A percentile compares a stretch with the other conserved stretches of the same genome.
Evolutionary conservation across 805 yeast species (phyloP).

Genomic region (Saturnispora diversa): DNA sequence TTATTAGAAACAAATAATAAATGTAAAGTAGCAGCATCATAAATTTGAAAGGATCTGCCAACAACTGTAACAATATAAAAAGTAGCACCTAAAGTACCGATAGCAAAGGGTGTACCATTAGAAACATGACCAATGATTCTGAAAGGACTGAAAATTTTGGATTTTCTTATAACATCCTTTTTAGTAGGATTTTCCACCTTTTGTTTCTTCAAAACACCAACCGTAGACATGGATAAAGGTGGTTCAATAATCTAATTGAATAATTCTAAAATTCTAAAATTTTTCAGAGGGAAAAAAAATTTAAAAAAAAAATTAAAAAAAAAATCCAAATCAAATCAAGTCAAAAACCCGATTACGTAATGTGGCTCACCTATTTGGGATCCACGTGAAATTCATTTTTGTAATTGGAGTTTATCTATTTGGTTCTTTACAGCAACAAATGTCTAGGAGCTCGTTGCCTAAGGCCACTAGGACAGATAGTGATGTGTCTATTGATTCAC

Average conservation of each 20-base stretch:
- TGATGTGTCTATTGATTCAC: constrained; percentile 5
- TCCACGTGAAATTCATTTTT: neutral
- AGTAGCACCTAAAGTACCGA: constrained; percentile 82
- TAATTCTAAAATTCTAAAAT: neutral
- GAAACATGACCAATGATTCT: constrained; percentile 87
- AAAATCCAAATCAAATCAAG: no score
- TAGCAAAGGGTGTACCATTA: constrained; percentile 74
- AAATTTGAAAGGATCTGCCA: constrained; percentile 84
- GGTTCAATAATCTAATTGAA: neutral
- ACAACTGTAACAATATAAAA: constrained; percentile 85
- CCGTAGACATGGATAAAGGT: constrained; percentile 8
- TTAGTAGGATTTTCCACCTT: constrained; percentile 1
- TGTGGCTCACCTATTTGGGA: no score
- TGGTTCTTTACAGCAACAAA: neutral
- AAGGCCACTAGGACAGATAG: constrained; percentile 1
- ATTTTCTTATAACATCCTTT: constrained; percentile 22
- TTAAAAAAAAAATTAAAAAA: neutral
- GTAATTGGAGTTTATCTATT: neutral
- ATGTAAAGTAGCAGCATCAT: constrained; percentile 82
- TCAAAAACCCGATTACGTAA: no score
- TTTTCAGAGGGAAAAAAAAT: neutral
- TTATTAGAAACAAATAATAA: constrained; percentile 77
- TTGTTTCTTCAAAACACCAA: constrained; percentile 11
- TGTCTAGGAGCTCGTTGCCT: constrained; percentile 1
- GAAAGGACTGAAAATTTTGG: constrained; percentile 76